These are phyloP conservation scores for Cucurbita pepo DNA, from an alignment of 306 rosid species.

Conservation along the genomic window DNA sequence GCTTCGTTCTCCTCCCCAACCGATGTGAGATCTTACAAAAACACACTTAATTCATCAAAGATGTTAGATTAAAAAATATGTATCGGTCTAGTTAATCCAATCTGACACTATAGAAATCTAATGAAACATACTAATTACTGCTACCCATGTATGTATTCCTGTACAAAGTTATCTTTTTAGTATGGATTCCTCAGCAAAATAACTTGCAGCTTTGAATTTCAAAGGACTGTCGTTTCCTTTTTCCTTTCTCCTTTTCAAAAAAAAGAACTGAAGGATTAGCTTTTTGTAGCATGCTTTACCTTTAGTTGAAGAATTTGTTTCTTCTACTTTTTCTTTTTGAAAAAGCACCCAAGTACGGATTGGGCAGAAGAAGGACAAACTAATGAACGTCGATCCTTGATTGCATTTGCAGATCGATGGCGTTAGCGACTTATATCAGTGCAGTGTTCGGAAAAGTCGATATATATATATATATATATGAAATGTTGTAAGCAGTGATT, in stretches of 20 bases:
- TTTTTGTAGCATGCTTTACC: slow-evolving; percentile 1
- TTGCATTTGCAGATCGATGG: neutral
- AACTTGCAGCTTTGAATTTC: neutral
- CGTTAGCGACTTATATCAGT: neutral
- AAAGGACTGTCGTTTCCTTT: neutral
- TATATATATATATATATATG: neutral
- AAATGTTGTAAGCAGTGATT: neutral
- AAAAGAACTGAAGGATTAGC: neutral
- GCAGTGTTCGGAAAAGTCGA: neutral
- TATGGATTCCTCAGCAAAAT: neutral
- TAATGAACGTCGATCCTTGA: neutral
- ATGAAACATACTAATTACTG: neutral
- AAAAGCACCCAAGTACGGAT: neutral
- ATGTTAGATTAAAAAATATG: neutral
- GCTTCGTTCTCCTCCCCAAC: too few relatives aligned
- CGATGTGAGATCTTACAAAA: neutral
- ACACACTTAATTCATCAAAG: neutral
- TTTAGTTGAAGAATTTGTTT: neutral
- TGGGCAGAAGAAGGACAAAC: neutral
- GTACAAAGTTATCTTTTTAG: neutral
- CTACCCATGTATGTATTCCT: neutral
- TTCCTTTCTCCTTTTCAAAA: neutral
- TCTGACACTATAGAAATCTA: too few relatives aligned
- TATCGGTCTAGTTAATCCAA: neutral
- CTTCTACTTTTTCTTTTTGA: neutral